phyloP scores from a whole-genome alignment of 768 basidiomycete genomes.

The Pholiota molesta region DNA sequence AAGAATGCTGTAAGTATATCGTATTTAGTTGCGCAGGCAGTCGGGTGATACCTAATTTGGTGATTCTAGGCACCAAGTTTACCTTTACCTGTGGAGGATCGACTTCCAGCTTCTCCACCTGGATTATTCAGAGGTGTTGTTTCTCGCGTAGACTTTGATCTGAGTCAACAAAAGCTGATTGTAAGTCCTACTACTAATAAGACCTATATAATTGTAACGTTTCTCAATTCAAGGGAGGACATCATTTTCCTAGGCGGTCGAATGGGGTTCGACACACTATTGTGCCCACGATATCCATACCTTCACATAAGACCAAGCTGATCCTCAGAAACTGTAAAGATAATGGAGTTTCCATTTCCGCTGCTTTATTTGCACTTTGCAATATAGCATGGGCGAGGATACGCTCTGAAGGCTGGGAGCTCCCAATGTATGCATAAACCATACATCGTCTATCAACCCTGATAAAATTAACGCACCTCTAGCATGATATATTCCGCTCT shows the following conservation, averaged over 20 bases:
- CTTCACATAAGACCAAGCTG: constrained; percentile 53
- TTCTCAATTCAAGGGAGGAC: constrained; percentile 59
- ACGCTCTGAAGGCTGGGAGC: constrained; percentile 41
- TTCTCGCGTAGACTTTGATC: constrained; percentile 57
- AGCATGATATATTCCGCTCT: constrained; percentile 88
- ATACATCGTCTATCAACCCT: background rate
- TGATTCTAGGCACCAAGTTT: constrained; percentile 15
- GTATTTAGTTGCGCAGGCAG: too few species aligned
- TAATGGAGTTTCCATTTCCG: constrained; percentile 73
- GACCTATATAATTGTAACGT: background rate
- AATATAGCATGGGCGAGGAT: constrained; percentile 74
- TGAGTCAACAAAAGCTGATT: constrained; percentile 57
- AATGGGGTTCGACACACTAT: constrained; percentile 56
- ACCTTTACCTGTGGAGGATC: constrained; percentile 27
- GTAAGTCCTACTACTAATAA: constrained; percentile 33
- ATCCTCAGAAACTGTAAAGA: constrained; percentile 74
- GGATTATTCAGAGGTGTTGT: constrained; percentile 47
- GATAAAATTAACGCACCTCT: constrained; percentile 1
- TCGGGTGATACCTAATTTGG: background rate
- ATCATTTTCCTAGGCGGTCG: constrained; percentile 61
- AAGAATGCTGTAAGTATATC: background rate
- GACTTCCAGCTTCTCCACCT: constrained; percentile 36
- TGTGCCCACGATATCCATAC: constrained; percentile 69
- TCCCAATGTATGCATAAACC: constrained; percentile 50
- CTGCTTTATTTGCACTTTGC: constrained; percentile 74